These are phyloP conservation scores for Ceratocystis huliohia DNA, from an alignment of 2,329 filamentous ascomycete species.

Conservation along the genomic window DNA sequence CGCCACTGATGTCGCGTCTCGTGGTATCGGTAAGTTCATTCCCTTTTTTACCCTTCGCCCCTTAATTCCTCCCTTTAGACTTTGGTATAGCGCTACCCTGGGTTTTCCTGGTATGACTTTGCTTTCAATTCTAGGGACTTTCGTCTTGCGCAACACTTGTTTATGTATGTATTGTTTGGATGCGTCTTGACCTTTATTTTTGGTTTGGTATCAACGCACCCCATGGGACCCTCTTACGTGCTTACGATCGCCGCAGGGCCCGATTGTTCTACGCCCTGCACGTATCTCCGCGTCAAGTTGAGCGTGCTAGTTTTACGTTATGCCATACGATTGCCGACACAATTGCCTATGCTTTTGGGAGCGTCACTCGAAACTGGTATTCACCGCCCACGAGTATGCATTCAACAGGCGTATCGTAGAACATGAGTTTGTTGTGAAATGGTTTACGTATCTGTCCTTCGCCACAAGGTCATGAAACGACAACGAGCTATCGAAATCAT, in stretches of 20 bases:
- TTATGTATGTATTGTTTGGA: slow-evolving; percentile 30
- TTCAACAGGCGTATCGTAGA: slow-evolving; percentile 20
- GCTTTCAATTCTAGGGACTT: slow-evolving; percentile 83
- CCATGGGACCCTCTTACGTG: slow-evolving; percentile 17
- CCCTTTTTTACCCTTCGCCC: slow-evolving; percentile 26
- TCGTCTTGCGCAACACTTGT: slow-evolving; percentile 80
- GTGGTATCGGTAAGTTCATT: slow-evolving; percentile 98
- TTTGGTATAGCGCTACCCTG: slow-evolving; percentile 41
- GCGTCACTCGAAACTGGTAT: slow-evolving; percentile 6
- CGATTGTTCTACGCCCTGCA: slow-evolving; percentile 13
- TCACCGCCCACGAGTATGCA: slow-evolving; percentile 6
- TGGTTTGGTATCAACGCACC: slow-evolving; percentile 48
- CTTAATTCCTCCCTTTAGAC: slow-evolving; percentile 25
- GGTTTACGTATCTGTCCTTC: slow-evolving; percentile 12
- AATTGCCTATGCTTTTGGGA: slow-evolving; percentile 13
- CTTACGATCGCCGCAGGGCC: slow-evolving; percentile 10
- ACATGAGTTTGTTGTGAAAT: slow-evolving; percentile 20
- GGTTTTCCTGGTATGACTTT: slow-evolving; percentile 56
- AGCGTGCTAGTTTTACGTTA: slow-evolving; percentile 20
- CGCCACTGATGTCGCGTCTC: slow-evolving; percentile 97
- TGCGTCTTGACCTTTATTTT: slow-evolving; percentile 29
- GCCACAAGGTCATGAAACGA: slow-evolving; percentile 13
- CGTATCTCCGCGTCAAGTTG: slow-evolving; percentile 15
- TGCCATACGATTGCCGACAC: slow-evolving; percentile 16
- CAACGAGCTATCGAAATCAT: slow-evolving; percentile 5